These are phyloP conservation scores for Trypanosoma congolense DNA, from an alignment of 208 protist genomes.

Conservation along the genomic window DNA sequence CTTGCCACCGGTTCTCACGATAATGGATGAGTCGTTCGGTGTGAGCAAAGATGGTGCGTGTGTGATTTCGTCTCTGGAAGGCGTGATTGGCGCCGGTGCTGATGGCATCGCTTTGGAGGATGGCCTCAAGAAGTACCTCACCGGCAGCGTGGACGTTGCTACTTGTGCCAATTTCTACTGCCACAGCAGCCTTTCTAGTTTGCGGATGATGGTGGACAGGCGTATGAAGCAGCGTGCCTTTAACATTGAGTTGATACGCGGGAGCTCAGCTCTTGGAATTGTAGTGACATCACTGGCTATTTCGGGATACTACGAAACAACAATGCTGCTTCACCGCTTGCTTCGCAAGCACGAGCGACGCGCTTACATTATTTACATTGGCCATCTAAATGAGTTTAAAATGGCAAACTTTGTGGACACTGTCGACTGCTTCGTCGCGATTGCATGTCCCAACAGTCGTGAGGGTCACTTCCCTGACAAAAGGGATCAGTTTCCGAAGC, in stretches of 20 bases:
- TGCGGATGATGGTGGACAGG: constrained; percentile 24
- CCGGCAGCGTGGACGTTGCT: neutral
- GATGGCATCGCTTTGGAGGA: neutral
- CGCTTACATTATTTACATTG: constrained; percentile 86
- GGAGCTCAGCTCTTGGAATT: constrained; percentile 76
- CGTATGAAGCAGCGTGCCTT: constrained; percentile 69
- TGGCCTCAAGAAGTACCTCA: neutral
- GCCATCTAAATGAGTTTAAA: constrained; percentile 91
- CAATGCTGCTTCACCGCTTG: constrained; percentile 62
- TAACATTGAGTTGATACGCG: constrained; percentile 77
- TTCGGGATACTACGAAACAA: constrained; percentile 75
- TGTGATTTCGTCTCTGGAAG: neutral
- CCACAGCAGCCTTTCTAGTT: neutral
- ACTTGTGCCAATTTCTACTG: neutral
- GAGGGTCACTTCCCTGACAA: constrained; percentile 72
- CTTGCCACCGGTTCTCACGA: constrained; percentile 21
- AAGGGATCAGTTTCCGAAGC: constrained; percentile 74
- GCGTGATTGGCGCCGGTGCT: constrained; percentile 13
- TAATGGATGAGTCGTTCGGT: constrained; percentile 48
- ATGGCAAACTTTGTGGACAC: constrained; percentile 89
- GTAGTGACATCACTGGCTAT: constrained; percentile 80
- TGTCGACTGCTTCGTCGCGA: constrained; percentile 82
- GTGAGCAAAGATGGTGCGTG: neutral
- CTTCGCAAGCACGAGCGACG: constrained; percentile 67
- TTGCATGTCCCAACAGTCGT: constrained; percentile 83